phyloP scores from a whole-genome alignment of 768 basidiomycete species.

The Leccinum subgranulosum region DNA sequence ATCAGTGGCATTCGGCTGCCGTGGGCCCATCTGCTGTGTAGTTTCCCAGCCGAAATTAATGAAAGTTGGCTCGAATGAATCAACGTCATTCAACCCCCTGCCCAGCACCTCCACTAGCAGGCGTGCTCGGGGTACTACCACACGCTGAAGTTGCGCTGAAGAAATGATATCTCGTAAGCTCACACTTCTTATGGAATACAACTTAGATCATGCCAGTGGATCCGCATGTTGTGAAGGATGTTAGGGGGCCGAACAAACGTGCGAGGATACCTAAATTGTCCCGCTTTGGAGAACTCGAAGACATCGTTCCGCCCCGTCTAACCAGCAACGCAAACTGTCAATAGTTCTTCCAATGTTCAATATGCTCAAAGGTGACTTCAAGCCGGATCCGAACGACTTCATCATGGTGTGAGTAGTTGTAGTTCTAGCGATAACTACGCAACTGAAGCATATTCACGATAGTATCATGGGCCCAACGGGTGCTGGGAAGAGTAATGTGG shows the following conservation, averaged over 20 bases:
- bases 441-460: not conserved
- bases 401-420: constrained; percentile 13
- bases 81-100: not conserved
- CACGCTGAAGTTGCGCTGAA: not conserved
- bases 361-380: constrained; percentile 4
- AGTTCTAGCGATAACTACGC: not conserved
- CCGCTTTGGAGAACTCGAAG: not conserved
- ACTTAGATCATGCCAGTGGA: not conserved
- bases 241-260: not conserved
- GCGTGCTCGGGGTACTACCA: not conserved
- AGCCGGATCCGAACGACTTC: constrained; percentile 2
- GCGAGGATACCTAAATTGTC: not conserved
- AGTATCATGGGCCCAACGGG: constrained; percentile 27
- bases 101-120: not conserved
- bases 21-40: not conserved
- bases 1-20: not conserved
- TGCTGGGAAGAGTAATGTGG: constrained; percentile 23
- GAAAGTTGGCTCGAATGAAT: not conserved
- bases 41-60: not conserved
- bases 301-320: not conserved
- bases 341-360: not conserved
- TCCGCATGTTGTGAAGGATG: not conserved
- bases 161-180: not conserved
- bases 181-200: not conserved
- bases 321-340: not conserved